Percentiles rank a stretch among this genome's conserved stretches.
phyloP scores from a whole-genome alignment of 495 filamentous ascomycete species.

The Neurospora africana region DNA sequence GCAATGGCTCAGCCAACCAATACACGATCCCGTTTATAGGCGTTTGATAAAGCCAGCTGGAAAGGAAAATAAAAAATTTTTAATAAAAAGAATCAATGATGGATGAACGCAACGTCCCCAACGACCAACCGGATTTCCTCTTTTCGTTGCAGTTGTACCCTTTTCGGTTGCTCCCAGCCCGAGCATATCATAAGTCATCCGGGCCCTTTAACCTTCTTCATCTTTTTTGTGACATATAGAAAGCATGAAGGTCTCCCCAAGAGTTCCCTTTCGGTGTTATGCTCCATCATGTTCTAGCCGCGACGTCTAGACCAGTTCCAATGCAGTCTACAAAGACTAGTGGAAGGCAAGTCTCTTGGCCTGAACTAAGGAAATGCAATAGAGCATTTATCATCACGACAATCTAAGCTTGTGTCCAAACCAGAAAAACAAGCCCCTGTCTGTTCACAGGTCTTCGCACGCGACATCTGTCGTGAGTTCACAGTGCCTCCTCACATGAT shows the following conservation, averaged over 20 bases:
- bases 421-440: not conserved
- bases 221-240: not conserved
- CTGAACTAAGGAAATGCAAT: not conserved
- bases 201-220: not conserved
- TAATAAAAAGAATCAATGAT: too few species aligned
- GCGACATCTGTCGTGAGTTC: not conserved
- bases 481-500: not conserved
- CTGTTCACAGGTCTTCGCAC: not conserved
- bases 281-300: not conserved
- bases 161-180: not conserved
- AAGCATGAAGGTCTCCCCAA: not conserved
- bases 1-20: not conserved
- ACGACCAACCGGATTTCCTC: not conserved
- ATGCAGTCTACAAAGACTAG: not conserved
- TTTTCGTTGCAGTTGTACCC: not conserved
- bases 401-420: not conserved
- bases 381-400: not conserved
- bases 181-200: not conserved
- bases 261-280: not conserved
- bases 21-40: not conserved
- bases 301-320: not conserved
- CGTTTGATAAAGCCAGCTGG: not conserved
- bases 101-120: not conserved
- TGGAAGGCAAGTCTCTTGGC: not conserved
- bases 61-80: not conserved